Evolutionary conservation across 1,284 basidiomycete species (phyloP).

Genomic region (Rhodofomes roseus): DNA sequence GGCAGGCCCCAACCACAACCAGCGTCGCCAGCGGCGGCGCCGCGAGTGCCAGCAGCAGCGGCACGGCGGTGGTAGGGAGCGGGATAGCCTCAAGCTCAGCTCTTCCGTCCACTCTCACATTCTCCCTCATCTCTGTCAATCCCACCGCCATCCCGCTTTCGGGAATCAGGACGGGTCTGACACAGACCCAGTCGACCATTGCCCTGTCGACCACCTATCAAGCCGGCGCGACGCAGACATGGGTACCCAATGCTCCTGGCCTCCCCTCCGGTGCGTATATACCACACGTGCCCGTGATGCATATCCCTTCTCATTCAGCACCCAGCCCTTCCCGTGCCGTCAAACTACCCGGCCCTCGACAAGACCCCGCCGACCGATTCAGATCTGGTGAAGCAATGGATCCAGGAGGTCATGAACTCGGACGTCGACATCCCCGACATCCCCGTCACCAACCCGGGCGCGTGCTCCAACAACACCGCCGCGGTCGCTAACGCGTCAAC

Average conservation of each 20-base stretch:
- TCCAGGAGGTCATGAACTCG: slow-evolving; percentile 52
- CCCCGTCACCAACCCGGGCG: slow-evolving; percentile 45
- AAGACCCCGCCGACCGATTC: slow-evolving; percentile 63
- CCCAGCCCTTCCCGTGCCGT: slow-evolving; percentile 39
- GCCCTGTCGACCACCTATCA: slow-evolving; percentile 35
- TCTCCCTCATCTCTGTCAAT: slow-evolving; percentile 49
- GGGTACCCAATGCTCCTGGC: slow-evolving; percentile 44
- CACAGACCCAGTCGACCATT: slow-evolving; percentile 34
- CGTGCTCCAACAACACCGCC: slow-evolving; percentile 59
- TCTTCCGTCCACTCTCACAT: slow-evolving; percentile 22
- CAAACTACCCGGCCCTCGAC: slow-evolving; percentile 73
- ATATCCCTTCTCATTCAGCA: not conserved
- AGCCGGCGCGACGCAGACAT: slow-evolving; percentile 42
- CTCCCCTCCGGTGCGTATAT: slow-evolving; percentile 41
- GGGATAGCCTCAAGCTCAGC: slow-evolving; percentile 1
- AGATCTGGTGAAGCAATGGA: slow-evolving; percentile 70
- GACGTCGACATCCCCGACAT: slow-evolving; percentile 56
- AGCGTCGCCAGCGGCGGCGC: no score
- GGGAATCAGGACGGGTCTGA: slow-evolving; percentile 37
- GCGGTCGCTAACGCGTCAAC: slow-evolving; percentile 46
- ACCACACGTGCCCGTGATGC: not conserved
- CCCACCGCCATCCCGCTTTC: slow-evolving; percentile 56
- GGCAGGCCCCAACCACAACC: not conserved
- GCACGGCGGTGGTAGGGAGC: not conserved
- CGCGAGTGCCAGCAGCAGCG: not conserved